phyloP scores from a whole-genome alignment of 371 early-diverging fungal species.

The Vairimorpha necatrix region DNA sequence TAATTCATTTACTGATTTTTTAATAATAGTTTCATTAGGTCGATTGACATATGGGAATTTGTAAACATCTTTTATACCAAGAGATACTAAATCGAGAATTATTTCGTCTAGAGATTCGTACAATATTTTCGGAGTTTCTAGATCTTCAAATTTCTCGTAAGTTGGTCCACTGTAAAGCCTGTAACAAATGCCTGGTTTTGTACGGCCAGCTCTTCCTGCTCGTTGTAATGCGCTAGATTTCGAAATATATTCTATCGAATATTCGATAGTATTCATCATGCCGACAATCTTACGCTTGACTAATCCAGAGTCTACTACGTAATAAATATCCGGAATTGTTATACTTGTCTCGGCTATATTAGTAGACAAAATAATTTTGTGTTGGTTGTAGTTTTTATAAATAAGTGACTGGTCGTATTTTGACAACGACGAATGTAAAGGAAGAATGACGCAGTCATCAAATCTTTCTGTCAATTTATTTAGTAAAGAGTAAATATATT shows the following conservation, averaged over 20 bases:
- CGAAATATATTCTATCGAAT: slow-evolving; percentile 59
- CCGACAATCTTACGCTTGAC: slow-evolving; percentile 78
- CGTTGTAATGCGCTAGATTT: slow-evolving; percentile 64
- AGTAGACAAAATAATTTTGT: slow-evolving; percentile 84
- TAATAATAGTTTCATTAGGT: slow-evolving; percentile 69
- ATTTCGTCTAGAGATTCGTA: slow-evolving; percentile 81
- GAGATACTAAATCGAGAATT: slow-evolving; percentile 86
- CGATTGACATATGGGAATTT: slow-evolving; percentile 90
- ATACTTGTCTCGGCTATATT: slow-evolving; percentile 97
- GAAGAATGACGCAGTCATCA: slow-evolving; percentile 48
- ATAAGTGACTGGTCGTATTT: slow-evolving; percentile 65
- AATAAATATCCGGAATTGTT: slow-evolving; percentile 86
- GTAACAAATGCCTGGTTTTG: slow-evolving; percentile 62
- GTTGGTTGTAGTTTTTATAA: slow-evolving; percentile 75
- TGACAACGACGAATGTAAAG: slow-evolving; percentile 62
- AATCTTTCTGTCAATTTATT: slow-evolving; percentile 19
- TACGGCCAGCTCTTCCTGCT: slow-evolving; percentile 65
- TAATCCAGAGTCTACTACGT: slow-evolving; percentile 91
- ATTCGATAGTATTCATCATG: slow-evolving; percentile 43
- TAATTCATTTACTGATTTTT: slow-evolving; percentile 69
- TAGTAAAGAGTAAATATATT: slow-evolving; percentile 68
- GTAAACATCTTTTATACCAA: slow-evolving; percentile 81
- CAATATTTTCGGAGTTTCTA: slow-evolving; percentile 81
- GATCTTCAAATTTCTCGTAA: slow-evolving; percentile 71
- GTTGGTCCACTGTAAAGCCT: slow-evolving; percentile 65